Evolutionary conservation across 2,329 filamentous ascomycete genomes (phyloP), one percentile per base, ranked within the genome.

Genomic region (Fusarium xylarioides): DNA sequence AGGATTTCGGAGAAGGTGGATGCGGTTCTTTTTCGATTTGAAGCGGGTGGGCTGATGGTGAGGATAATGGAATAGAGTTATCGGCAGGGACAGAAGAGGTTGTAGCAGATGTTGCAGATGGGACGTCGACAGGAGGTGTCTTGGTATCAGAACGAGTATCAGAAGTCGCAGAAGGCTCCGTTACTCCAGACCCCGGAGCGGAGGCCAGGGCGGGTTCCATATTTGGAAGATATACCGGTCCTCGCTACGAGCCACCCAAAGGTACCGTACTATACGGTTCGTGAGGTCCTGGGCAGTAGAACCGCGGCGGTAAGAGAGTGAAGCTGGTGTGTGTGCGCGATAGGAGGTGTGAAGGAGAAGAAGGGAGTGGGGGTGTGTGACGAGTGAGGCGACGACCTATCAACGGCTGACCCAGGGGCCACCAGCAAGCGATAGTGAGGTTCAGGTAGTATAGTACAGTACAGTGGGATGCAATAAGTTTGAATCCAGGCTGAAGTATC

Each of bases 141-240:
- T 63, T 68, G 65, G 75, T 77, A 75, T 75, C 74, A 76, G 72
- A 61, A 68, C 60, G 66, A 70, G 75, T 76, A 76, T 77, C 75
- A 77, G 75, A 68, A 60, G 63, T 67, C 52, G 55, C 72, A 65
- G 64, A 74, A 62, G 73, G 69, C 50, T 75, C 67, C 57, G 71
- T 73, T 60, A 72, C 71, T 76, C 69, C 60, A 61, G 74, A 68
- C 63, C 63, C 70, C 56, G 72, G 50, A 66, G 59, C 71, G 57
- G 67, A 62, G 62, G 72, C 66, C 71, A 72, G 75, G 71, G 69
- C 68, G 44, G 72, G 64, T 70, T 77, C 77, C 74, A 76, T 77
- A 70, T 76, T 76, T 65, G 69, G 74, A 61, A 66, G 66, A 67
- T 76, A 74, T 74, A 74, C 71, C 70, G 63, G 71, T 60, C 44